A percentile compares a stretch with the other conserved stretches of the same genome.
Evolutionary conservation across 2,329 filamentous ascomycete genomes (phyloP).

Genomic region (Cladosporium sp.): DNA sequence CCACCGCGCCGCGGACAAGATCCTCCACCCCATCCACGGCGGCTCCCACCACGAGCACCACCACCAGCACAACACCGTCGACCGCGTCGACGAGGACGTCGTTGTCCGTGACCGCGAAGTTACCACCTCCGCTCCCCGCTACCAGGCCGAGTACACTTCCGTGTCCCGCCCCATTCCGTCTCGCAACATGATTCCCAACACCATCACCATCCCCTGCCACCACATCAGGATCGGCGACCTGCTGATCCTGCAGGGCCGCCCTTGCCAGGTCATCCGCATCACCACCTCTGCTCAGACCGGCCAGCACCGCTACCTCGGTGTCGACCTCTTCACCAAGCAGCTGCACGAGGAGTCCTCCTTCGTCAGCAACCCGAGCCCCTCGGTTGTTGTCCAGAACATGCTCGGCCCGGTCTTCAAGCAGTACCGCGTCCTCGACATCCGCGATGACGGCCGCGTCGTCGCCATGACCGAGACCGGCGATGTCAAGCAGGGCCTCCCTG

Average conservation of each 20-base stretch:
- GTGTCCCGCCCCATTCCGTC: constrained; percentile 18
- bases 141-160: constrained; percentile 17
- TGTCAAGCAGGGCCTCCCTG: constrained; percentile 89
- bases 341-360: constrained; percentile 98
- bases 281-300: constrained; percentile 95
- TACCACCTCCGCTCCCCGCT: constrained; percentile 33
- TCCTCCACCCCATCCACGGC: constrained; percentile 58
- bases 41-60: constrained; percentile 45
- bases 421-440: constrained; percentile 97
- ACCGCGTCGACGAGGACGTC: constrained; percentile 38
- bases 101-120: constrained; percentile 44
- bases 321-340: constrained; percentile 99
- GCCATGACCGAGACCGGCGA: constrained; percentile 99
- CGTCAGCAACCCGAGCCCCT: constrained; percentile 93
- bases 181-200: constrained; percentile 53
- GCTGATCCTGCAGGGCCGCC: constrained; percentile 95
- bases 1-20: constrained; percentile 58
- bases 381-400: constrained; percentile 98
- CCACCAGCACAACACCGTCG: constrained; percentile 29
- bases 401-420: constrained; percentile 99
- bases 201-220: constrained; percentile 97
- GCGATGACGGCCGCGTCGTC: constrained; percentile 72
- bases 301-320: constrained; percentile 99
- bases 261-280: constrained; percentile 99
- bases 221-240: constrained; percentile 99